phyloP scores from a whole-genome alignment of 116 monocot species.

The Trichopus zeylanicus region DNA sequence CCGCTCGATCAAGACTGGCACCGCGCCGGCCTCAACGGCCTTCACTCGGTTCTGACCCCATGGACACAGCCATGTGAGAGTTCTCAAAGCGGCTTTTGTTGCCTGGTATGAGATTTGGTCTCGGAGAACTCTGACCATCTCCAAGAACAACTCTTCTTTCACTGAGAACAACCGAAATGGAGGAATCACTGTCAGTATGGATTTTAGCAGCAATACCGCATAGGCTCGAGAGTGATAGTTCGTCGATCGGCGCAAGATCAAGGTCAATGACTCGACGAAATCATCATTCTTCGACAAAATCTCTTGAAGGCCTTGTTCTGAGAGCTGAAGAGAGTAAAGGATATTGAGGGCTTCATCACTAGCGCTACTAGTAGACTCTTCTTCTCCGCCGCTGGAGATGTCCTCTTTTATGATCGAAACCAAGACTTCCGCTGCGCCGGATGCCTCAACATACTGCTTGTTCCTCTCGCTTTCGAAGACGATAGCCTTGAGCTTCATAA shows the following conservation, averaged over 20 bases:
- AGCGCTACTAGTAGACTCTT: background rate
- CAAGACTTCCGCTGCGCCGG: slow-evolving; percentile 20
- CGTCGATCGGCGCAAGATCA: slow-evolving; percentile 15
- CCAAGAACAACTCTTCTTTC: no score
- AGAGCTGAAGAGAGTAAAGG: slow-evolving; percentile 30
- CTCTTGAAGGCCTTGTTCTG: slow-evolving; percentile 17
- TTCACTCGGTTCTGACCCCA: slow-evolving; percentile 44
- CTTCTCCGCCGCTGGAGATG: background rate
- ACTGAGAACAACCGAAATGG: no score
- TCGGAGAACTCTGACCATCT: no score
- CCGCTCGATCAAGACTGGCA: slow-evolving; percentile 35
- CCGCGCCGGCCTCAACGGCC: slow-evolving; percentile 29
- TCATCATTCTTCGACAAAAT: slow-evolving; percentile 12
- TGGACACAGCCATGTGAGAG: no score
- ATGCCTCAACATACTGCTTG: slow-evolving; percentile 17
- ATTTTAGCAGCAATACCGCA: background rate
- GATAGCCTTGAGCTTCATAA: slow-evolving; percentile 32
- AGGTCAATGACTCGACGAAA: slow-evolving; percentile 20
- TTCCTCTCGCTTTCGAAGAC: slow-evolving; percentile 50
- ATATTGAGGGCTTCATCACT: slow-evolving; percentile 36
- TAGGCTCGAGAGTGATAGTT: slow-evolving; percentile 10
- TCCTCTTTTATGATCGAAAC: slow-evolving; percentile 16
- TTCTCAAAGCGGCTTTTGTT: no score
- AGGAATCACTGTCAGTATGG: background rate
- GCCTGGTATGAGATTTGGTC: no score